Base-by-base conservation (phyloP, 768 basidiomycete genomes). In the Hemileccinum rubropunctum region DNA sequence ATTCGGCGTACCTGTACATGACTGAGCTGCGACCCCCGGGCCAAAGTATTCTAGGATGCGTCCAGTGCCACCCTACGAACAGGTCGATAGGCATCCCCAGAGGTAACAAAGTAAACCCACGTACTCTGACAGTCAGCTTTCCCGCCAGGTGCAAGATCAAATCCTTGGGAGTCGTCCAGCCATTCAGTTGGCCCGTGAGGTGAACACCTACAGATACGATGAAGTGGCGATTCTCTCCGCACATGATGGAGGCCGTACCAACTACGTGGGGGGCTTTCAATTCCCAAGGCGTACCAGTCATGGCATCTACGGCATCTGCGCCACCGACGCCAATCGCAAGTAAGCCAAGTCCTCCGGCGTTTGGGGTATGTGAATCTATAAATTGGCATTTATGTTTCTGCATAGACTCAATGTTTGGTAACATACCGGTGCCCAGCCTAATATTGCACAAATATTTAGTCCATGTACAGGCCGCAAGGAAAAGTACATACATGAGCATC, bases 261-360 rank as follows among this genome's bases (percentile, higher is more conserved):
- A 88, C 77, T 26, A 97, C 77, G 53, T 85, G 77, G 11, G 93
- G 93, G 17, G 91, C 91, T 69, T 95, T 97, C 45, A 98, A 73
- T 69, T 98, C 95, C 97, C 97, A 99, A 37, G 95, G 94, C 11
- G 94, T 98, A 43, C 89, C 92, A 3, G 95, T 98, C 84, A 99
- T 88, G 9, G 94, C 95, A 68, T 99, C 97, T 17, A 98, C 95
- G 20, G 93, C 93, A 63, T 99, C 97, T 30, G 95, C 97, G 48
- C 97, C 97, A 53, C 97, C 97, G n/a, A 99, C 95, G 45, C 97
- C 97, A 47, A 98, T 97, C 5, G 97, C 97, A 52, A 99, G 80
- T 77, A 94, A 80, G 11, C 97, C 95, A 44, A 99, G 81, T 26
- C 97, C 97, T 48, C 95, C 94, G 45, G 97, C 97, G 66, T 99